Percentiles rank a stretch among this genome's conserved stretches.
Conservation (phyloP, 345 rosid species). For the thale cress (Arabidopsis thaliana) region TAIR10.1 NC_003071.7:642001-642500, state of each 20-base stretch:
- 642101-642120: slow-evolving; percentile 30
- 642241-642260: slow-evolving; percentile 41
- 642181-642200: slow-evolving; percentile 8
- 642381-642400: slow-evolving; percentile 34
- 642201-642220: slow-evolving; percentile 10
- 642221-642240: slow-evolving; percentile 39
- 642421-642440: slow-evolving; percentile 36
- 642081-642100: slow-evolving; percentile 14
- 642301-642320: slow-evolving; percentile 30
- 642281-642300: slow-evolving; percentile 45
- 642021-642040: slow-evolving; percentile 8
- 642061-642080: slow-evolving; percentile 17
- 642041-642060: slow-evolving; percentile 5
- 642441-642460: slow-evolving; percentile 15
- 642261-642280: slow-evolving; percentile 39
- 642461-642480: slow-evolving; percentile 4
- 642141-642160: neutral
- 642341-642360: slow-evolving; percentile 48
- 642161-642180: slow-evolving; percentile 19
- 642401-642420: slow-evolving; percentile 48
- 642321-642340: slow-evolving; percentile 44
- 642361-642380: slow-evolving; percentile 29
- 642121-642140: slow-evolving; percentile 35
- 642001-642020: neutral
- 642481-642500: slow-evolving; percentile 12